A percentile compares a stretch with the other conserved stretches of the same genome.
These are phyloP conservation scores for Solanum verrucosum DNA, from an alignment of 257 asterid species.

Conservation along the genomic window DNA sequence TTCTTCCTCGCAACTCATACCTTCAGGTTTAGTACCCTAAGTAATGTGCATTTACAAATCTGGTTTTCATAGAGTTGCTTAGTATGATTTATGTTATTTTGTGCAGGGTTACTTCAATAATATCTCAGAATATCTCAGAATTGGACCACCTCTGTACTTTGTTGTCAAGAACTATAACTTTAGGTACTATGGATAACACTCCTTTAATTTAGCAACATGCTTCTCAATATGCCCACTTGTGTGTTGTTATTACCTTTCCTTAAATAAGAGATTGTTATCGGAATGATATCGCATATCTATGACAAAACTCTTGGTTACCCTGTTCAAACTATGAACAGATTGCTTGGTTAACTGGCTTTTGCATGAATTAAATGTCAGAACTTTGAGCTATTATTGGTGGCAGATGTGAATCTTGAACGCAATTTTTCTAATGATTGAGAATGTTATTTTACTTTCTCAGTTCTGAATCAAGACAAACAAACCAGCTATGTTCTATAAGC, in stretches of 20 bases:
- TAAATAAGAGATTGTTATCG: background rate
- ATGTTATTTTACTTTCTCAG: slow-evolving; percentile 37
- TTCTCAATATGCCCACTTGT: background rate
- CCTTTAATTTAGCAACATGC: background rate
- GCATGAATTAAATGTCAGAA: background rate
- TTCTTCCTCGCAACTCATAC: slow-evolving; percentile 95
- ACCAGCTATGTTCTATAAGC: slow-evolving; percentile 92
- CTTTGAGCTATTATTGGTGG: background rate
- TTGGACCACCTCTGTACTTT: slow-evolving; percentile 95
- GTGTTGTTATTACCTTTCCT: background rate
- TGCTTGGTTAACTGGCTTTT: background rate
- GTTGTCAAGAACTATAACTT: slow-evolving; percentile 85
- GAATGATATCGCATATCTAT: background rate
- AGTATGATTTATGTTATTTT: slow-evolving; percentile 13
- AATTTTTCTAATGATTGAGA: slow-evolving; percentile 13
- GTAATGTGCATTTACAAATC: slow-evolving; percentile 1
- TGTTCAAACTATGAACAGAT: background rate
- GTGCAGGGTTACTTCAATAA: slow-evolving; percentile 80
- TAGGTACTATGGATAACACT: slow-evolving; percentile 34
- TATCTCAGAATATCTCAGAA: slow-evolving; percentile 71
- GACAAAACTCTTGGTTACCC: background rate
- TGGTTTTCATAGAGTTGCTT: background rate
- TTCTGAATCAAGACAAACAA: slow-evolving; percentile 82
- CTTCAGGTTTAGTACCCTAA: slow-evolving; percentile 61
- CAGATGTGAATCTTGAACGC: background rate